These are phyloP conservation scores for Ballota nigra DNA, from an alignment of 257 asterid species.

Conservation along the genomic window DNA sequence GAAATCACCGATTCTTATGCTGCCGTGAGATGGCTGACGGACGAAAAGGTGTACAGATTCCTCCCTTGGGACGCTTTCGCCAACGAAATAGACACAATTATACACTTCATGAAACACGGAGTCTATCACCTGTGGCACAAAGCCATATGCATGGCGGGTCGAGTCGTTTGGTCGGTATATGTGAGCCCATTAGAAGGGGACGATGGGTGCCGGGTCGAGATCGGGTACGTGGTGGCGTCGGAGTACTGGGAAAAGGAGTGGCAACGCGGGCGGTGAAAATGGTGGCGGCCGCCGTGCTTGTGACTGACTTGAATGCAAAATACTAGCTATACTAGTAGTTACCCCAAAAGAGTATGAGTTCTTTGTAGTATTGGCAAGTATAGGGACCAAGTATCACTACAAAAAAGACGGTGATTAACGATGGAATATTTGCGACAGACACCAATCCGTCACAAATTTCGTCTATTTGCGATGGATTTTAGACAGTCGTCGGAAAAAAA, in stretches of 20 bases:
- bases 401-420: too few species aligned
- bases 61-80: conserved; percentile 59
- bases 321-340: too few species aligned
- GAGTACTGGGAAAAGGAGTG: conserved; percentile 75
- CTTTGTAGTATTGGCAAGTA: too few species aligned
- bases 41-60: conserved; percentile 61
- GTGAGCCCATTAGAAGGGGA: conserved; percentile 42
- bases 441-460: too few species aligned
- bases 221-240: conserved; percentile 65
- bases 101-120: conserved; percentile 34
- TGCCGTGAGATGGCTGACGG: conserved; percentile 50
- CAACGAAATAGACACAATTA: conserved; percentile 45
- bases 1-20: conserved; percentile 60
- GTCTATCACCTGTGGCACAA: conserved; percentile 64
- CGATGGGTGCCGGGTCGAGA: conserved; percentile 59
- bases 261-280: conserved; percentile 66
- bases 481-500: too few species aligned
- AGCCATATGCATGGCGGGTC: conserved; percentile 58
- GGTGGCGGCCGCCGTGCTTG: conserved; percentile 54
- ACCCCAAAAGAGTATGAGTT: too few species aligned
- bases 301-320: too few species aligned
- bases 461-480: too few species aligned
- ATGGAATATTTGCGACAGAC: too few species aligned
- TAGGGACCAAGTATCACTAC: too few species aligned
- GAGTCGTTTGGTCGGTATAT: conserved; percentile 46